Evolutionary conservation across 208 protist genomes (phyloP).

Genomic region (Crithidia expoeki): DNA sequence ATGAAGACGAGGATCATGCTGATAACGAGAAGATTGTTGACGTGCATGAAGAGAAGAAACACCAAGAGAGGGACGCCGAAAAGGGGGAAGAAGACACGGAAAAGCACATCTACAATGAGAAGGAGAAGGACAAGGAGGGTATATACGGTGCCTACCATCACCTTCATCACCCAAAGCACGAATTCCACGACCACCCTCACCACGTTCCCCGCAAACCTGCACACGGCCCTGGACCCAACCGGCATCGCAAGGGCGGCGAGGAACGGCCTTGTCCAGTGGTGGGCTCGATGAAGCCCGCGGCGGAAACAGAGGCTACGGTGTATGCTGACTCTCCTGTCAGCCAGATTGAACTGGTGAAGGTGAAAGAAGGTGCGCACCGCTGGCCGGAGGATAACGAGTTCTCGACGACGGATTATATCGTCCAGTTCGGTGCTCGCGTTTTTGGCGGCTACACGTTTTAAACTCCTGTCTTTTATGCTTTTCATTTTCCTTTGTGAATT

Average conservation of each 20-base stretch:
- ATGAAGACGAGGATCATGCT: neutral
- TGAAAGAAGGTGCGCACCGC: slow-evolving; percentile 39
- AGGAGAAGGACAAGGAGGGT: neutral
- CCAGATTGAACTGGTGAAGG: slow-evolving; percentile 63
- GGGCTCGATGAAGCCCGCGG: neutral
- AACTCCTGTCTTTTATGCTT: neutral
- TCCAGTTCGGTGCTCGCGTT: slow-evolving; percentile 50
- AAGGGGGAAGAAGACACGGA: neutral
- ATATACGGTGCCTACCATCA: too few species aligned
- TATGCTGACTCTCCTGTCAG: slow-evolving; percentile 2
- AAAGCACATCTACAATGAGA: neutral
- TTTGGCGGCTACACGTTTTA: slow-evolving; percentile 39
- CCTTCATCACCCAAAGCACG: neutral
- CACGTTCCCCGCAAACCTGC: neutral
- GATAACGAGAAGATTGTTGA: neutral
- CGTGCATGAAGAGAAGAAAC: neutral
- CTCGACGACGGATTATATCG: slow-evolving; percentile 74
- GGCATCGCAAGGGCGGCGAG: too few species aligned
- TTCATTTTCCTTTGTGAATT: neutral
- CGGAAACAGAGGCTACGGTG: neutral
- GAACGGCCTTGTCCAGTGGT: neutral
- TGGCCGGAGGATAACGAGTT: slow-evolving; percentile 67
- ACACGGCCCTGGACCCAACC: neutral
- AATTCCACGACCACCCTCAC: too few species aligned
- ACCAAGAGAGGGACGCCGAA: neutral